phyloP scores from a whole-genome alignment of 495 filamentous ascomycete species.

The Podospora pseudoanserina region DNA sequence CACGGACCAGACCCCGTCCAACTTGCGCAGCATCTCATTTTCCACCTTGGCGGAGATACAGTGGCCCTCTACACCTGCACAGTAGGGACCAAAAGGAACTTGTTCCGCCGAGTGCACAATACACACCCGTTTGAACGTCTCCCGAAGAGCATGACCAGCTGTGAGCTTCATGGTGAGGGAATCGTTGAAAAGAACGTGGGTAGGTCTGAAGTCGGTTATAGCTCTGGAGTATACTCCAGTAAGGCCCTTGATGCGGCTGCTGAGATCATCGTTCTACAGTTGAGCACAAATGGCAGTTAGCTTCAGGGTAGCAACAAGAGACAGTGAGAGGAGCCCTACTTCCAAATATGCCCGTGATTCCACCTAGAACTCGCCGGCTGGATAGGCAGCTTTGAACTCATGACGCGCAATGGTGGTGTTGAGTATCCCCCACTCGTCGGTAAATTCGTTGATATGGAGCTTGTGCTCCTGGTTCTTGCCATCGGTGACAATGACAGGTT shows the following conservation, averaged over 20 bases:
- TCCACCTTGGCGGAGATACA: slow-evolving; percentile 27
- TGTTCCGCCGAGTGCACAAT: slow-evolving; percentile 35
- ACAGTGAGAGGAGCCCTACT: slow-evolving; percentile 7
- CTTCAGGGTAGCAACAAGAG: background rate
- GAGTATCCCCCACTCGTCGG: slow-evolving; percentile 24
- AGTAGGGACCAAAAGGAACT: slow-evolving; percentile 32
- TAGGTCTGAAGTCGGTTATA: slow-evolving; percentile 26
- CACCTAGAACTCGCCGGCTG: slow-evolving; percentile 22
- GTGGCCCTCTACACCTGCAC: slow-evolving; percentile 25
- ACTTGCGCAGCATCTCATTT: slow-evolving; percentile 21
- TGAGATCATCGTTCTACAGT: slow-evolving; percentile 14
- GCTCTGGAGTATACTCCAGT: slow-evolving; percentile 17
- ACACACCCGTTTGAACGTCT: slow-evolving; percentile 25
- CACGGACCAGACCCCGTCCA: slow-evolving; percentile 34
- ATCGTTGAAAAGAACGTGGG: slow-evolving; percentile 35
- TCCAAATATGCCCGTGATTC: slow-evolving; percentile 28
- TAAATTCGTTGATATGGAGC: slow-evolving; percentile 24
- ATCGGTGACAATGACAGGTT: slow-evolving; percentile 13
- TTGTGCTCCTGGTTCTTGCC: slow-evolving; percentile 1
- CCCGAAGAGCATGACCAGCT: slow-evolving; percentile 6
- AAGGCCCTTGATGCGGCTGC: slow-evolving; percentile 16
- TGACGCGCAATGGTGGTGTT: slow-evolving; percentile 25
- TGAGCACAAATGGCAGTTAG: background rate
- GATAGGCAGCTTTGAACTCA: slow-evolving; percentile 24
- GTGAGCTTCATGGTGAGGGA: slow-evolving; percentile 33